Percentiles rank a stretch among this genome's conserved stretches.
Conservation (phyloP, 306 rosid genomes). For the Fagus crenata region DNA sequence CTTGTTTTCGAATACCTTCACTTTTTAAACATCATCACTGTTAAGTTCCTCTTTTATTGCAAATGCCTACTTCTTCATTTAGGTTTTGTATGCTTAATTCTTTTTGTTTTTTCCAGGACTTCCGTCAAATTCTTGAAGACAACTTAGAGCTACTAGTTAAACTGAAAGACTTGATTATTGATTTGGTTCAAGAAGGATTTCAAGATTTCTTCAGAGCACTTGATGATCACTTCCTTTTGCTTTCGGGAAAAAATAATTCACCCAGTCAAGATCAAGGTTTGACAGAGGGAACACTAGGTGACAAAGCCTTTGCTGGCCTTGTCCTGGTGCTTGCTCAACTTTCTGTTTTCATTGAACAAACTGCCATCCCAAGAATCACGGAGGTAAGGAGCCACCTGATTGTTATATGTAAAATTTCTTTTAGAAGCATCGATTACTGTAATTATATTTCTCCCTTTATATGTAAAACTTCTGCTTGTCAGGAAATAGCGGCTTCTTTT, state of each 20-base stretch:
- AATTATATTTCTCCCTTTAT: conserved; percentile 25
- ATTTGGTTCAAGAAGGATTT: conserved; percentile 95
- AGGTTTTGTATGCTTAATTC: conserved; percentile 20
- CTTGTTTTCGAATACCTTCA: not conserved
- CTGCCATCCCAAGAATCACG: conserved; percentile 81
- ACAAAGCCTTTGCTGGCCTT: conserved; percentile 73
- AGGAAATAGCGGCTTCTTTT: conserved; percentile 88
- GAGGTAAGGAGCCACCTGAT: conserved; percentile 61
- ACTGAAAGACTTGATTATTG: conserved; percentile 56
- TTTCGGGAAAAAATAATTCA: conserved; percentile 62
- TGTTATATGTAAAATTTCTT: conserved; percentile 21
- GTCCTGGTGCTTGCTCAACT: conserved; percentile 85
- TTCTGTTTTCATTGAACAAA: conserved; percentile 82
- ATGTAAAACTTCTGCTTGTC: conserved; percentile 44
- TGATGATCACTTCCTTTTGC: conserved; percentile 60
- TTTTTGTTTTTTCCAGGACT: conserved; percentile 53
- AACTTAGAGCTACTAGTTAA: conserved; percentile 56
- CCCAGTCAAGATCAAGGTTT: conserved; percentile 55
- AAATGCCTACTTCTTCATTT: conserved; percentile 29
- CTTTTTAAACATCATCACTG: conserved; percentile 1
- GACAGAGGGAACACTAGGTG: conserved; percentile 60
- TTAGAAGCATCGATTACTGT: conserved; percentile 25
- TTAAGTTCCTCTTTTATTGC: conserved; percentile 8
- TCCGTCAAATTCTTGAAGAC: conserved; percentile 70
- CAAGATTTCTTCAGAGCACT: conserved; percentile 77